phyloP scores from a whole-genome alignment of 352 stramenopile genomes.

The Pythium aphanidermatum region DNA sequence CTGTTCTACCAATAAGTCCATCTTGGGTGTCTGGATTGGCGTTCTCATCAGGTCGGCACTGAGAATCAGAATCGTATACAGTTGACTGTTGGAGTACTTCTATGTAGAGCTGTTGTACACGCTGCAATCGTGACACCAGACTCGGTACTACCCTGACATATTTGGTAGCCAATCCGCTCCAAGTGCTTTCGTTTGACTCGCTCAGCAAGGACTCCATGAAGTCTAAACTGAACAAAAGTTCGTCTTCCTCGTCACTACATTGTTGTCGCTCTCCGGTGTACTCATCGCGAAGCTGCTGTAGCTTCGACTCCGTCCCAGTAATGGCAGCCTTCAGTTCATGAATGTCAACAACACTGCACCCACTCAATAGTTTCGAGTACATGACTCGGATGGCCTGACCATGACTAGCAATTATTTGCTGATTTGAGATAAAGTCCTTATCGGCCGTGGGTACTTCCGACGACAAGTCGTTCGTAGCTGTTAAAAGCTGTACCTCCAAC shows the following conservation, averaged over 20 bases:
- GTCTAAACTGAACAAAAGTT: slow-evolving; percentile 54
- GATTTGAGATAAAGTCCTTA: slow-evolving; percentile 33
- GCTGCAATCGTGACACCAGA: slow-evolving; percentile 37
- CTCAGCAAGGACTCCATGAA: slow-evolving; percentile 46
- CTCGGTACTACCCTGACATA: slow-evolving; percentile 44
- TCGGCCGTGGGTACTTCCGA: slow-evolving; percentile 13
- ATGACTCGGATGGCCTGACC: slow-evolving; percentile 40
- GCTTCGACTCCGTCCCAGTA: slow-evolving; percentile 35
- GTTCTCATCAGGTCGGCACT: not conserved
- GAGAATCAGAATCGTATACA: not conserved
- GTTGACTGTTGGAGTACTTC: slow-evolving; percentile 18
- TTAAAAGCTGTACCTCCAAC: slow-evolving; percentile 14
- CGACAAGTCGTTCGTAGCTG: not conserved
- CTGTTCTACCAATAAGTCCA: too few relatives aligned
- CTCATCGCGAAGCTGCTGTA: slow-evolving; percentile 27
- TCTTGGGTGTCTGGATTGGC: not conserved
- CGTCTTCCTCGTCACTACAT: slow-evolving; percentile 27
- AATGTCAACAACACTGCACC: slow-evolving; percentile 55
- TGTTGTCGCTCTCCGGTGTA: slow-evolving; percentile 19
- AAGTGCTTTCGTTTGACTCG: slow-evolving; percentile 7
- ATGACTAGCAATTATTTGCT: slow-evolving; percentile 37
- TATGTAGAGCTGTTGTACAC: slow-evolving; percentile 34
- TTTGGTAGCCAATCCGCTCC: slow-evolving; percentile 20
- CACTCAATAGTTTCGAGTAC: slow-evolving; percentile 46
- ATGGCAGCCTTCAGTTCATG: slow-evolving; percentile 43